Evolutionary conservation across 306 rosid genomes (phyloP).

Genomic region (Cyamopsis tetragonoloba): DNA sequence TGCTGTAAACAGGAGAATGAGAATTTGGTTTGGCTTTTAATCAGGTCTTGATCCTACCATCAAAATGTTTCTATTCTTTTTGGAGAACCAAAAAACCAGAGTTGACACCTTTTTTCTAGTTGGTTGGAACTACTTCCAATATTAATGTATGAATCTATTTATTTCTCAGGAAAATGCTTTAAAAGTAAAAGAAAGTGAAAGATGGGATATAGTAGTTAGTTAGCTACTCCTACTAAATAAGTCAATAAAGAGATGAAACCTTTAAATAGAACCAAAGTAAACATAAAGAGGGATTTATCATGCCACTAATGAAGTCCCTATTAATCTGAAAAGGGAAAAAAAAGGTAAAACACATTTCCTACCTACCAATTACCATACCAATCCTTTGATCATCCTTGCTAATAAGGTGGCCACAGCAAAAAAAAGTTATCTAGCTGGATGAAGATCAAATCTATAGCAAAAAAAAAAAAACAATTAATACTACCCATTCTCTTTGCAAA

Average conservation of each 20-base stretch:
- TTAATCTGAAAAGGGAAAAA: not conserved
- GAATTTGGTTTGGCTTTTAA: not conserved
- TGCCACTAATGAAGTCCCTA: conserved; percentile 24
- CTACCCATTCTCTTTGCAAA: conserved; percentile 10
- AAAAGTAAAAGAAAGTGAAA: conserved; percentile 12
- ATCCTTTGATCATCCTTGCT: not conserved
- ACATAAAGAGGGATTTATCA: conserved; percentile 7
- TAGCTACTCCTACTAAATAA: not conserved
- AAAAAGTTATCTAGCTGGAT: not conserved
- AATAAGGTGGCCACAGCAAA: not conserved
- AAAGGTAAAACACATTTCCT: conserved; percentile 1
- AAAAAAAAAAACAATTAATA: conserved; percentile 4
- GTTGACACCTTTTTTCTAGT: not conserved
- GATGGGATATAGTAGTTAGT: conserved; percentile 21
- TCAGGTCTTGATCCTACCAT: not conserved
- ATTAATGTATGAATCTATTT: not conserved
- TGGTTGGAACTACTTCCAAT: not conserved
- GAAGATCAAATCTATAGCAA: conserved; percentile 24
- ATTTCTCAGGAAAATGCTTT: not conserved
- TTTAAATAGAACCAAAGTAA: conserved; percentile 35
- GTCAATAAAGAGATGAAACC: conserved; percentile 24
- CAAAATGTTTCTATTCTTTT: not conserved
- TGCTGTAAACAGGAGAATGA: not conserved
- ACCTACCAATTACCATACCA: conserved; percentile 33
- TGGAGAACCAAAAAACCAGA: not conserved